These are phyloP conservation scores for Saccharomyces eubayanus DNA, from an alignment of 805 yeast species.

Conservation along the genomic window DNA sequence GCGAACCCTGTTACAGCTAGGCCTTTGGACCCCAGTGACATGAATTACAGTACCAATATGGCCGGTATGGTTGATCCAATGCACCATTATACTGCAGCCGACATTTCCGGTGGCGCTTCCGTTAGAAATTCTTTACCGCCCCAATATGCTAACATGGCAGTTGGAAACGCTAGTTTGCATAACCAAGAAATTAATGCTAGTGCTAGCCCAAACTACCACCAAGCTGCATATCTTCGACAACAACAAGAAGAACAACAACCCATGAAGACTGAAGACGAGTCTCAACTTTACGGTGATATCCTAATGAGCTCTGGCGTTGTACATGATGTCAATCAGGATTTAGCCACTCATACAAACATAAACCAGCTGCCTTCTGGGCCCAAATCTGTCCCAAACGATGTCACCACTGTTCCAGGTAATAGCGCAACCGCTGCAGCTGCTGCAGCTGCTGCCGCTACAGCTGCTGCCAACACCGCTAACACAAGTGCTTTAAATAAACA, in stretches of 20 bases:
- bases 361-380: background rate
- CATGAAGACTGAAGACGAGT: background rate
- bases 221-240: background rate
- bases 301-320: constrained; percentile 1
- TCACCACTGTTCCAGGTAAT: background rate
- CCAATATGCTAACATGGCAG: background rate
- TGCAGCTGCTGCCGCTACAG: background rate
- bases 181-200: constrained; percentile 8
- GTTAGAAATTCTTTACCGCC: background rate
- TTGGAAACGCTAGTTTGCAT: background rate
- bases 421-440: background rate
- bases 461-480: background rate
- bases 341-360: constrained; percentile 5
- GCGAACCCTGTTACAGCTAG: background rate
- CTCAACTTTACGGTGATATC: background rate
- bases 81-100: background rate
- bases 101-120: background rate
- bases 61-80: background rate
- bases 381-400: background rate
- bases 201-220: constrained; percentile 7
- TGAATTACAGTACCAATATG: background rate
- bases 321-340: constrained; percentile 1
- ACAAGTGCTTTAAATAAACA: constrained; percentile 7
- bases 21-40: background rate
- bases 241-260: constrained; percentile 1